A percentile compares a stretch with the other conserved stretches of the same genome.
Evolutionary conservation across 192 early-diverging fungal genomes (phyloP).

Genomic region (Rhizophagus prolifer): DNA sequence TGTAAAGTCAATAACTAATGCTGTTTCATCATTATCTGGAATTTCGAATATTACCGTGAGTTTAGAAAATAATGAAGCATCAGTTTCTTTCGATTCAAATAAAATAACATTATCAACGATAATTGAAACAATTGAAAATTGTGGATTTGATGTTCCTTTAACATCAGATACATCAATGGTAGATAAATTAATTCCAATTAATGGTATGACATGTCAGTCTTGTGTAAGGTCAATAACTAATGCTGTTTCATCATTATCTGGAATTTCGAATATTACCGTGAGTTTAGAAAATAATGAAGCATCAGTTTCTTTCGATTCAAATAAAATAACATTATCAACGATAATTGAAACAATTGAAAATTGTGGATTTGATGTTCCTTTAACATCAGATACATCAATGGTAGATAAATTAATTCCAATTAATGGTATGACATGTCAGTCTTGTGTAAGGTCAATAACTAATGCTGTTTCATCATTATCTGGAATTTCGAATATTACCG

Average conservation of each 20-base stretch:
- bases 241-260: background rate
- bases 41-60: conserved; percentile 27
- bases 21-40: background rate
- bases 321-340: background rate
- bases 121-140: conserved; percentile 59
- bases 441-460: conserved; percentile 26
- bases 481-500: conserved; percentile 14
- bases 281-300: conserved; percentile 39
- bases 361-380: conserved; percentile 67
- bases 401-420: background rate
- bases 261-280: conserved; percentile 23
- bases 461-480: background rate
- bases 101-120: conserved; percentile 25
- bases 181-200: background rate
- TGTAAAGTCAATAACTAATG: conserved; percentile 22
- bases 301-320: conserved; percentile 26
- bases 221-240: conserved; percentile 26
- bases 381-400: background rate
- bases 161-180: background rate
- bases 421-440: conserved; percentile 13
- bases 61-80: conserved; percentile 38
- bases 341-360: conserved; percentile 60
- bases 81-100: conserved; percentile 26
- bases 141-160: conserved; percentile 66
- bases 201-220: conserved; percentile 21